Evolutionary conservation across 2,329 filamentous ascomycete genomes (phyloP).

Genomic region (Epichloe baconii): DNA sequence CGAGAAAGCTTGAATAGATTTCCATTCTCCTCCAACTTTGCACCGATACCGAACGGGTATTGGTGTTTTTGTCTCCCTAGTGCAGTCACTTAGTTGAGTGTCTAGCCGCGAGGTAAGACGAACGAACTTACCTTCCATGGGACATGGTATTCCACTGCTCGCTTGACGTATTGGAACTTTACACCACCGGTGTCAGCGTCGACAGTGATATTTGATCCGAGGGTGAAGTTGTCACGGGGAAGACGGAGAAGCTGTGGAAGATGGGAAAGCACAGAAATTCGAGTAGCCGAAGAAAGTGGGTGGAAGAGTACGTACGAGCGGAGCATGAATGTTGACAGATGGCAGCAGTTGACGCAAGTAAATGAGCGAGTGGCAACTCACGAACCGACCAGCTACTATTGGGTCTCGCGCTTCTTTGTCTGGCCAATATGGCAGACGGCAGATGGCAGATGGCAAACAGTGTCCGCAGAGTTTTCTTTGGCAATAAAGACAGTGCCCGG

Average conservation of each 20-base stretch:
- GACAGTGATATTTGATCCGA: neutral
- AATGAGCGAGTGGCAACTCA: neutral
- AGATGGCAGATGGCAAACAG: neutral
- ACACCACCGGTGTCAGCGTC: neutral
- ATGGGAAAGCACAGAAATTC: neutral
- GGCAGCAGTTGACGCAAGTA: neutral
- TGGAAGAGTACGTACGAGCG: neutral
- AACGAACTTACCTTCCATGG: neutral
- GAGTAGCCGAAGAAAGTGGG: neutral
- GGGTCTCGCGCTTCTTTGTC: too few relatives aligned
- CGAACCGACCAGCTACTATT: neutral
- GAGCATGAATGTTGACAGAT: neutral
- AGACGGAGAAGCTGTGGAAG: neutral
- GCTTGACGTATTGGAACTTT: neutral
- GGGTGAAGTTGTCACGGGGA: neutral
- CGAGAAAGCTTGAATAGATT: constrained; percentile 18
- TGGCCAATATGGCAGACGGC: neutral
- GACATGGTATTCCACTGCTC: neutral
- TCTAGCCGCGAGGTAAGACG: neutral
- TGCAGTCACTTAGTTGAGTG: neutral
- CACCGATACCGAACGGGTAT: constrained; percentile 17
- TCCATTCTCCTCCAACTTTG: constrained; percentile 26
- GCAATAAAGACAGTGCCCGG: neutral
- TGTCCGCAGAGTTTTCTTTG: neutral
- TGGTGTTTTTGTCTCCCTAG: neutral